These are phyloP conservation scores for Penicillium bialowiezense DNA, from an alignment of 495 filamentous ascomycete species.

Conservation along the genomic window DNA sequence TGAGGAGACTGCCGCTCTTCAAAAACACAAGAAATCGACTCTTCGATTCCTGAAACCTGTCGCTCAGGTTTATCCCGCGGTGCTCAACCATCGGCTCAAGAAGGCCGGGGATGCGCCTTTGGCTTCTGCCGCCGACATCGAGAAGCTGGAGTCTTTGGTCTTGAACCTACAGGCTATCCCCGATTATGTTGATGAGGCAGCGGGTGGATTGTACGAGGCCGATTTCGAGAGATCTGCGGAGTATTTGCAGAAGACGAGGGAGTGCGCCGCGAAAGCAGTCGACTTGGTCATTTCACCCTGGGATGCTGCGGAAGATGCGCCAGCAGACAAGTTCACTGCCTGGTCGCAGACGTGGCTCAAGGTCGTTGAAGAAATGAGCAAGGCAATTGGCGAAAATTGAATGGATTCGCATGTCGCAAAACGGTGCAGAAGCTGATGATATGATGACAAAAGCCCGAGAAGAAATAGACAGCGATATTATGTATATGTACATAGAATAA, in stretches of 20 bases:
- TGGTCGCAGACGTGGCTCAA: constrained; percentile 51
- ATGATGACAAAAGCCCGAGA: constrained; percentile 2
- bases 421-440: background rate
- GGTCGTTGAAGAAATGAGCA: constrained; percentile 43
- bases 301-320: constrained; percentile 15
- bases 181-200: constrained; percentile 46
- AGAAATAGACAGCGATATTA: constrained; percentile 11
- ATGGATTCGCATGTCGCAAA: background rate
- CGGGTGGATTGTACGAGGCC: constrained; percentile 47
- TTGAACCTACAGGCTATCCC: constrained; percentile 35
- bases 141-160: constrained; percentile 32
- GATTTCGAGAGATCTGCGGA: constrained; percentile 26
- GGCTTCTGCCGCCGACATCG: constrained; percentile 9
- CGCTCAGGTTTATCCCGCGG: constrained; percentile 40
- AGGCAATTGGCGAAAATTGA: constrained; percentile 19
- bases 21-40: constrained; percentile 36
- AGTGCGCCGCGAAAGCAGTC: constrained; percentile 29
- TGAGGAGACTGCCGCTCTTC: constrained; percentile 28
- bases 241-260: constrained; percentile 27
- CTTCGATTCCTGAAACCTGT: constrained; percentile 42
- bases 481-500: constrained; percentile 16
- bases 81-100: constrained; percentile 37
- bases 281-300: constrained; percentile 26
- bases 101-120: constrained; percentile 18
- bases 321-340: constrained; percentile 42